Evolutionary conservation across 2,329 filamentous ascomycete genomes (phyloP), one percentile per base, ranked within the genome.

Genomic region (Fusarium sp.): DNA sequence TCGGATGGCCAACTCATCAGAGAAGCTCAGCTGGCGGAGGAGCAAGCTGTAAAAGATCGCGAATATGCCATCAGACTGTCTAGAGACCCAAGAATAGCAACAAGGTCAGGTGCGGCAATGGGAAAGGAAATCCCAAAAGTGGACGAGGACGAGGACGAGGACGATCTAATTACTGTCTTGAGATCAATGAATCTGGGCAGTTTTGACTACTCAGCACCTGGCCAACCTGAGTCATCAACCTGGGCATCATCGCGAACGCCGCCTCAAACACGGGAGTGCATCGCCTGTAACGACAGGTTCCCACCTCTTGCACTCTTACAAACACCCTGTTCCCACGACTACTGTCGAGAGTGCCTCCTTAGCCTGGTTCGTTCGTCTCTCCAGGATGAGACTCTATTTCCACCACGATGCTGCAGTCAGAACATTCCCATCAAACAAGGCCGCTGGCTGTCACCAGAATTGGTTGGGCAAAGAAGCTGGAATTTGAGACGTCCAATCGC

Each of bases 391-490:
- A 81, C 83, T 0, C 75, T 88, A 0, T 91, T 89, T 56, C 89
- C 89, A 0, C 88, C 89, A 0, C 81, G 84, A 12, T 91, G 89
- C 77, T 90, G 88, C 70, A 59, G 76, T 0, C 74, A 85, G 32
- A 66, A 77, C 0, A 86, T 91, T 10, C 76, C 83, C 0, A 45
- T 87, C 4, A 76, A 77, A 0, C 41, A 63, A 1, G 78, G 76
- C 0, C 45, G 75, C 2, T 82, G 86, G 63, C 77, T 91, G 0
- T 73, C 81, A 0, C 22, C 74, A 0, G 61, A 83, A 0, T 51
- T 89, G 0, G 60, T 83, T 0, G 72, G 78, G 0, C 77, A 2
- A 90, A 88, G 72, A 82, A 84, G 42, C 14, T 86, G 1, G 89
- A 91, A 70, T 82, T 85, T 10, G 83, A 83, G 0, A 87, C 87